Conservation (phyloP, 257 asterid genomes). For the Jacaranda copaia region DNA sequence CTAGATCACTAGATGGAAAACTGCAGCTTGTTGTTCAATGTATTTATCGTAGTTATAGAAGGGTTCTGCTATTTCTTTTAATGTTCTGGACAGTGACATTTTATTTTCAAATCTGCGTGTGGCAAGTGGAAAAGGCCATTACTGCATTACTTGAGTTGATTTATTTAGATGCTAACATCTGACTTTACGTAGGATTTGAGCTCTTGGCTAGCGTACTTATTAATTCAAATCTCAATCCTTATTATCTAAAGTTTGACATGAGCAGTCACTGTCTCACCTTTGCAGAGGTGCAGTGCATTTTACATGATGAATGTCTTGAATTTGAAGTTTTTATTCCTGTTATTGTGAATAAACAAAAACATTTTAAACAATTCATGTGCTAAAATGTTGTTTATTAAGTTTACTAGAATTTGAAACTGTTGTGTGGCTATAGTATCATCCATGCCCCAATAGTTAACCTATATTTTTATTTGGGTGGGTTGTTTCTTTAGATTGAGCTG, state of each 20-base stretch:
- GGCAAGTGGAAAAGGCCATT: too few species aligned
- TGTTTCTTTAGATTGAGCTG: constrained; percentile 63
- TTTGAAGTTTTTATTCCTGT: not conserved
- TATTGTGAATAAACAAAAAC: constrained; percentile 5
- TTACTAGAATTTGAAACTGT: constrained; percentile 22
- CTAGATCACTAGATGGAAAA: not conserved
- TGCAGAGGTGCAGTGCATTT: not conserved
- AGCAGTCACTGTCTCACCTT: not conserved
- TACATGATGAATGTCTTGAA: not conserved
- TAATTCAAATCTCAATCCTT: not conserved
- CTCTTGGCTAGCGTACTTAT: not conserved
- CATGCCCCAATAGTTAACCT: constrained; percentile 3
- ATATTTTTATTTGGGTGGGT: constrained; percentile 19
- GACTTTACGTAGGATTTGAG: too few species aligned
- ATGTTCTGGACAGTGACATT: too few species aligned
- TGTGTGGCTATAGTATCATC: constrained; percentile 17
- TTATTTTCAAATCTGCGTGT: too few species aligned
- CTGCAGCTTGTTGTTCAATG: not conserved
- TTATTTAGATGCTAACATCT: too few species aligned
- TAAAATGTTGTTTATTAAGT: constrained; percentile 16
- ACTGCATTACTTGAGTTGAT: too few species aligned
- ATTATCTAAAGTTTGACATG: not conserved
- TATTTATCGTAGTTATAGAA: not conserved
- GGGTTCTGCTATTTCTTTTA: not conserved
- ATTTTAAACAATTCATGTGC: constrained; percentile 19